These are phyloP conservation scores for Acacia crassicarpa DNA, from an alignment of 306 rosid genomes.

Conservation along the genomic window DNA sequence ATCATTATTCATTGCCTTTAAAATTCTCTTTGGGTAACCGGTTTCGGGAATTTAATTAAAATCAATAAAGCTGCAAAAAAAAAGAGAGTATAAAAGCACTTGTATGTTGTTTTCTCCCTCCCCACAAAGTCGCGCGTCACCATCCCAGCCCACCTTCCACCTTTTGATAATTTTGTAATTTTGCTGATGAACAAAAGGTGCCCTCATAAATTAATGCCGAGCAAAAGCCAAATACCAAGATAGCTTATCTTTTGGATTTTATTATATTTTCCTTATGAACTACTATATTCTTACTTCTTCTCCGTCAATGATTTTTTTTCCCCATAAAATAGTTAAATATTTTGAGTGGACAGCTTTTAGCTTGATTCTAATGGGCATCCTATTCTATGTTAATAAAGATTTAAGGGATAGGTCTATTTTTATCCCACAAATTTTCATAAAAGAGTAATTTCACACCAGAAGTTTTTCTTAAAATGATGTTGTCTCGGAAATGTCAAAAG, in stretches of 20 bases:
- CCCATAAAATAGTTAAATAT: not conserved
- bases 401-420: not conserved
- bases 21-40: constrained; percentile 12
- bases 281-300: not conserved
- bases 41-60: not conserved
- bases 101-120: not conserved
- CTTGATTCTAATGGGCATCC: not conserved
- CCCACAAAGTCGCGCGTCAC: not conserved
- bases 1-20: constrained; percentile 25
- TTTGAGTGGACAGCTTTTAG: not conserved
- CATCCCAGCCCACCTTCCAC: not conserved
- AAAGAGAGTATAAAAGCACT: not conserved
- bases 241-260: not conserved
- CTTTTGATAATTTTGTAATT: not conserved
- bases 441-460: too few species aligned
- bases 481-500: accelerated
- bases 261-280: not conserved
- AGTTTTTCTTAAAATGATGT: too few species aligned
- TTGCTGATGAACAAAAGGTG: not conserved
- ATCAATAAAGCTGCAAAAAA: constrained; percentile 18
- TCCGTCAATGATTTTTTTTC: not conserved
- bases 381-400: not conserved
- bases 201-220: not conserved
- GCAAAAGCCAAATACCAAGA: not conserved
- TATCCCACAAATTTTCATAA: too few species aligned